Conservation (phyloP, 495 filamentous ascomycete genomes). For the Penicillium paxilli region DNA sequence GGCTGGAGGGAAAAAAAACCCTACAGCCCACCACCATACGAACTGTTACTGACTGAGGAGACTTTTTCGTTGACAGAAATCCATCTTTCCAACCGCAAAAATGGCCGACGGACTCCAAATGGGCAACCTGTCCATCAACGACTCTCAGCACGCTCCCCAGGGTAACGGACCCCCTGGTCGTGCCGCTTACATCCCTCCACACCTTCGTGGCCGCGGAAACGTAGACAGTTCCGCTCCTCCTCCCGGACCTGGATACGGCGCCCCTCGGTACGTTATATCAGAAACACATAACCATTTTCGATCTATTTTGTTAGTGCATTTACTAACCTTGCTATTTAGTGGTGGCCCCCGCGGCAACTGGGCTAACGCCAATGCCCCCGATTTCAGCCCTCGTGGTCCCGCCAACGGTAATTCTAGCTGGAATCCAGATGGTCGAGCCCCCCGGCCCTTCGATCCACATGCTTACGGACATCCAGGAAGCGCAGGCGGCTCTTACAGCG, state of each 20-base stretch:
- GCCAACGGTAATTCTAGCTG: conserved; percentile 46
- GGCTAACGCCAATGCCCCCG: conserved; percentile 63
- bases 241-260: conserved; percentile 31
- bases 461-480: conserved; percentile 66
- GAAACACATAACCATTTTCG: conserved; percentile 1
- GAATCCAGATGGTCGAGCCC: conserved; percentile 37
- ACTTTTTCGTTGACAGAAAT: conserved; percentile 4
- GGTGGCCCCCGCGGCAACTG: conserved; percentile 66
- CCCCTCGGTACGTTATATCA: conserved; percentile 37
- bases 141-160: conserved; percentile 66
- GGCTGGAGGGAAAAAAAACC: not conserved
- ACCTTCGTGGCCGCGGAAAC: conserved; percentile 65
- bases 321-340: conserved; percentile 18
- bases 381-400: conserved; percentile 64
- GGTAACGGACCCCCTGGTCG: conserved; percentile 49
- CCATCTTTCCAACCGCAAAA: conserved; percentile 38
- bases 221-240: conserved; percentile 45
- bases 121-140: conserved; percentile 75
- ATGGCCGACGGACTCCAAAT: conserved; percentile 98
- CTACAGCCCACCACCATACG: conserved; percentile 13
- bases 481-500: conserved; percentile 44
- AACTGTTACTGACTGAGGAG: conserved; percentile 13
- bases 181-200: conserved; percentile 92
- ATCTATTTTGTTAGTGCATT: not conserved
- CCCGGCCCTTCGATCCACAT: conserved; percentile 60